Percentiles rank a stretch among this genome's conserved stretches.
Evolutionary conservation across 2,329 filamentous ascomycete genomes (phyloP).

Genomic region (Hymenotorrendiella dingleyae): DNA sequence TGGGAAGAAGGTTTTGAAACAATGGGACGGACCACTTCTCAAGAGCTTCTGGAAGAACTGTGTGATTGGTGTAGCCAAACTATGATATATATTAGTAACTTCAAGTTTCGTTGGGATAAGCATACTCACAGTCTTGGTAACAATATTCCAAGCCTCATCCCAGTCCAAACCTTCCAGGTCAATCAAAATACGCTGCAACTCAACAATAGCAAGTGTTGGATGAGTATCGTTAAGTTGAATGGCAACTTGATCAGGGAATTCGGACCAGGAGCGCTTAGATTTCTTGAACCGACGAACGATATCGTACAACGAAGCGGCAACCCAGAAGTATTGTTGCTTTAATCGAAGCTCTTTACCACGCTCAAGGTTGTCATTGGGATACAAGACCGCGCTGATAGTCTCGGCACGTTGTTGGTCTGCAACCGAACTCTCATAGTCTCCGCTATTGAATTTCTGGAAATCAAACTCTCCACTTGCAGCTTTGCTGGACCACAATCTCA

Average conservation of each 20-base stretch:
- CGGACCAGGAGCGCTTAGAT: conserved; percentile 80
- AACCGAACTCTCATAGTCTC: conserved; percentile 93
- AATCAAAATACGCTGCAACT: conserved; percentile 86
- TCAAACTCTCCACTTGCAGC: conserved; percentile 96
- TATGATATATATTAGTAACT: conserved; percentile 12
- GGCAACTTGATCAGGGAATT: conserved; percentile 90
- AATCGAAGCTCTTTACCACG: conserved; percentile 92
- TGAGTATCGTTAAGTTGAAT: conserved; percentile 99
- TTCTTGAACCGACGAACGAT: conserved; percentile 99
- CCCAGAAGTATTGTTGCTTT: conserved; percentile 99
- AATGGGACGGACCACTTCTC: conserved; percentile 98
- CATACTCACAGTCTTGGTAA: conserved; percentile 55
- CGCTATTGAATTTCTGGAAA: conserved; percentile 98
- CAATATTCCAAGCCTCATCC: conserved; percentile 86
- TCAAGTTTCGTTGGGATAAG: not conserved
- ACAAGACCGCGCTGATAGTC: conserved; percentile 94
- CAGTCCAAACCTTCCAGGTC: conserved; percentile 88
- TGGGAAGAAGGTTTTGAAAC: conserved; percentile 84
- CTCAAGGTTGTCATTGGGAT: conserved; percentile 96
- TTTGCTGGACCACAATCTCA: conserved; percentile 96
- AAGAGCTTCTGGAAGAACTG: conserved; percentile 89
- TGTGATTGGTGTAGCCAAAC: conserved; percentile 98
- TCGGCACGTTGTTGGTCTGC: conserved; percentile 98
- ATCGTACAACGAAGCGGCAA: conserved; percentile 90
- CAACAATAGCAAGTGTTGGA: conserved; percentile 91